A percentile compares a stretch with the other conserved stretches of the same genome.
Conservation (phyloP, 2,329 filamentous ascomycete genomes). For the Xylariales sp. region DNA sequence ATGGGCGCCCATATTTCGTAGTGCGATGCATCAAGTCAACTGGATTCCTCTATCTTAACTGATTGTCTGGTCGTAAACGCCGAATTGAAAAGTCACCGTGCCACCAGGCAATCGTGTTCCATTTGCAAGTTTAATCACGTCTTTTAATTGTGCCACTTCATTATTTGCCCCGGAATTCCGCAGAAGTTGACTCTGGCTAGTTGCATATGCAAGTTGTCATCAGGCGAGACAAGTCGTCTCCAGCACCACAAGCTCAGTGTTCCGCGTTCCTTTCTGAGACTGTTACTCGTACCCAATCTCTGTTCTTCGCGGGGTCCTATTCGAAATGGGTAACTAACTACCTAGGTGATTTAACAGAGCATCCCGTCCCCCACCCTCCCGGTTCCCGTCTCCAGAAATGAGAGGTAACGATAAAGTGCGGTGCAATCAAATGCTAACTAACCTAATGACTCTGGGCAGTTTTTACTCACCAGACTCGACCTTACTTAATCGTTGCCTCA, state of each 20-base stretch:
- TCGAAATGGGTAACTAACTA: neutral
- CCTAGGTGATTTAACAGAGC: neutral
- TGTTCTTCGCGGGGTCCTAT: neutral
- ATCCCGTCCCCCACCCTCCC: neutral
- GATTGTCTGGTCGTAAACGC: too few species aligned
- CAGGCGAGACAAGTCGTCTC: constrained; percentile 15
- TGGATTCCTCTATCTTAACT: too few species aligned
- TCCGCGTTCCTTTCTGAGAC: constrained; percentile 18
- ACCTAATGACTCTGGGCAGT: neutral
- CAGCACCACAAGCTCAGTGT: constrained; percentile 13
- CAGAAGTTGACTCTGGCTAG: constrained; percentile 20
- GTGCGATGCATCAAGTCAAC: too few species aligned
- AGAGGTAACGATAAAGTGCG: neutral
- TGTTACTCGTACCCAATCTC: constrained; percentile 8
- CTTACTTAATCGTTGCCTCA: neutral
- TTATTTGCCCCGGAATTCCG: constrained; percentile 17
- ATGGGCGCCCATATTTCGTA: too few species aligned
- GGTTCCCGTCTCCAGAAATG: neutral
- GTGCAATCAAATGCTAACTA: neutral
- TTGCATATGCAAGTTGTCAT: constrained; percentile 31
- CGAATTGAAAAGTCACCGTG: too few species aligned
- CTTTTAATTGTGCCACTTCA: neutral
- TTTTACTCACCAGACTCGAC: neutral
- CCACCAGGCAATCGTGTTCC: too few species aligned
- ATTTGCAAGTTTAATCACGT: too few species aligned